Percentiles rank a stretch among this genome's conserved stretches.
These are phyloP conservation scores for Eucalyptus curtisii DNA, from an alignment of 345 rosid genomes.

Conservation along the genomic window DNA sequence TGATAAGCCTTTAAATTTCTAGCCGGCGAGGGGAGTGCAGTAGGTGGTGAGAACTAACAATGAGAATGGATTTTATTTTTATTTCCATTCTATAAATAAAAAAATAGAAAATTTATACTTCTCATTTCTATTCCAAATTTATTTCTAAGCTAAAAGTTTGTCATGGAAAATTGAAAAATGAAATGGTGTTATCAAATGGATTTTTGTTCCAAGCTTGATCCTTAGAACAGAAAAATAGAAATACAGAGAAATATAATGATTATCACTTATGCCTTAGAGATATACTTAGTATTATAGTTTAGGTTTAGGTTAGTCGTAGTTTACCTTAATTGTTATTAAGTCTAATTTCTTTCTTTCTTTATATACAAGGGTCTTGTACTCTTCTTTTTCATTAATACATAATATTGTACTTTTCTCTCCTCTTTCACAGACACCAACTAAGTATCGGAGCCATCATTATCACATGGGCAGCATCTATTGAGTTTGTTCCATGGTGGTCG, in stretches of 20 bases:
- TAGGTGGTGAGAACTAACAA: fast-evolving
- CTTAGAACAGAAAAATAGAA: too few relatives aligned
- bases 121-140: too few relatives aligned
- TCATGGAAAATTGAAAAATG: too few relatives aligned
- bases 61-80: too few relatives aligned
- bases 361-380: background rate
- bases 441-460: background rate
- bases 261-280: background rate
- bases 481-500: background rate
- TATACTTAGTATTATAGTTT: background rate
- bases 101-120: too few relatives aligned
- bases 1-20: too few relatives aligned
- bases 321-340: background rate
- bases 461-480: background rate
- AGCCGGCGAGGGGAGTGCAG: fast-evolving
- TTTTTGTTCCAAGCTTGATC: too few relatives aligned
- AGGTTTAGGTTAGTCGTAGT: background rate
- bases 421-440: background rate
- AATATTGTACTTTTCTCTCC: background rate
- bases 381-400: background rate
- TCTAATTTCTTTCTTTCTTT: background rate
- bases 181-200: fast-evolving
- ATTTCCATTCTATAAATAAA: too few relatives aligned
- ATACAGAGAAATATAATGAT: fast-evolving
- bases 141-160: too few relatives aligned